A percentile compares a stretch with the other conserved stretches of the same genome.
These are phyloP conservation scores for Plenodomus biglobosus DNA, from an alignment of 2,329 filamentous ascomycete species.

Conservation along the genomic window DNA sequence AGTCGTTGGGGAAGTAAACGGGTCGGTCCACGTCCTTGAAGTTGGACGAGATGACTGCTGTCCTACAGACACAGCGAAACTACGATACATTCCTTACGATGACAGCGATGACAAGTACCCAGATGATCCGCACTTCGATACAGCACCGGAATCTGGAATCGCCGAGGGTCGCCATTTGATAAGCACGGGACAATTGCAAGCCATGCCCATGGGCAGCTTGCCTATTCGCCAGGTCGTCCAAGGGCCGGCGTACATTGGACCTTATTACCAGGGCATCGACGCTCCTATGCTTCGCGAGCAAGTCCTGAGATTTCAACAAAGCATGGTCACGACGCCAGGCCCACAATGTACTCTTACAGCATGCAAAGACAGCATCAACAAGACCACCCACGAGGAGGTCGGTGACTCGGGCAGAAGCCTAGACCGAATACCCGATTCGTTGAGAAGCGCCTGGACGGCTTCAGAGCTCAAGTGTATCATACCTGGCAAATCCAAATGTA, in stretches of 20 bases:
- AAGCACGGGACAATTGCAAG: constrained; percentile 35
- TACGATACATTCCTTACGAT: constrained; percentile 33
- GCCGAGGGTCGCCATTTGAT: constrained; percentile 33
- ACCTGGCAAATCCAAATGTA: constrained; percentile 39
- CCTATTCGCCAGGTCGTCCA: constrained; percentile 51
- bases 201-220: constrained; percentile 45
- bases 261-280: constrained; percentile 35
- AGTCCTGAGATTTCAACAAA: constrained; percentile 39
- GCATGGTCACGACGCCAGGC: constrained; percentile 14
- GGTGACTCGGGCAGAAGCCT: constrained; percentile 45
- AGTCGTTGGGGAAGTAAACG: constrained; percentile 59
- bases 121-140: background rate
- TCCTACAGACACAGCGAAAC: constrained; percentile 30
- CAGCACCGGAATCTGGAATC: constrained; percentile 27
- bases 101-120: constrained; percentile 5
- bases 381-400: constrained; percentile 41
- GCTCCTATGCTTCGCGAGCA: constrained; percentile 28
- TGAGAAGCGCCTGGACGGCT: constrained; percentile 34
- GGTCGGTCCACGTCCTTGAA: constrained; percentile 56
- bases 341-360: constrained; percentile 27
- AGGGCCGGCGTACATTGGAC: constrained; percentile 47
- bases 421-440: constrained; percentile 47
- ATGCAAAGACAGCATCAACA: constrained; percentile 37
- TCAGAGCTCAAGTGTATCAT: constrained; percentile 8
- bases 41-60: constrained; percentile 41